Evolutionary conservation across 2,329 filamentous ascomycete species (phyloP), one percentile per base, ranked within the genome.

Genomic region (Colletotrichum incanum): DNA sequence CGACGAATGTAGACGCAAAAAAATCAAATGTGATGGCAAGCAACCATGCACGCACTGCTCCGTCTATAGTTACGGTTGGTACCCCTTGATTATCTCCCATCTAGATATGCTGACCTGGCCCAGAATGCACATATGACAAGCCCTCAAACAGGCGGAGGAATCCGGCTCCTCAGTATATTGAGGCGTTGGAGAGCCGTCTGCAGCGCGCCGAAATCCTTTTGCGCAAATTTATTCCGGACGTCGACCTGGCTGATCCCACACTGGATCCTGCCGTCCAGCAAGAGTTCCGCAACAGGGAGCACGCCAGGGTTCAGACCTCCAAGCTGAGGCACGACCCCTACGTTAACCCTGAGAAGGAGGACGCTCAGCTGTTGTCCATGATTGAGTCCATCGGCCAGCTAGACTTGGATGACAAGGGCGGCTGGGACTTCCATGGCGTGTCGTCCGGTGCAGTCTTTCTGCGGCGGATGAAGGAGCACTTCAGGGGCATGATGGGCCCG

Each of bases 61-160:
- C 14, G 95, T 98, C 61, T 99, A 99, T 83, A 98, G 95, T 81
- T 99, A 99, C 86, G 96, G 96, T 98, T 88, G 79, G 88, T 77
- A 55, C n/a, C 74, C 58, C 18, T 8, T n/a, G 7, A 45, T 34
- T 37, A 6, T 1, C 14, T 23, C 31, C 4, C 28, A 2, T 39
- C 9, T 18, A 23, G 4, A 43, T 26, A 14, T n/a, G 71, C 78
- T 79, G 75, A 81, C 78, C 50, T 54, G 34, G 37, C 45, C 16
- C 71, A 98, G 95, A 97, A 80, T 98, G 95, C 82, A 97, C 95
- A 37, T 98, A 98, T 82, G 95, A 98, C 79, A 96, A 98, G 80
- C 95, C 95, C 16, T 98, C 95, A 31, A 98, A 98, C 81, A 90
- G 95, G 75, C 90, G 95, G 76, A 91, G 95, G 77, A 98, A 98